A percentile compares a stretch with the other conserved stretches of the same genome.
These are phyloP conservation scores for Jatropha curcas DNA, from an alignment of 345 rosid species.

Conservation along the genomic window DNA sequence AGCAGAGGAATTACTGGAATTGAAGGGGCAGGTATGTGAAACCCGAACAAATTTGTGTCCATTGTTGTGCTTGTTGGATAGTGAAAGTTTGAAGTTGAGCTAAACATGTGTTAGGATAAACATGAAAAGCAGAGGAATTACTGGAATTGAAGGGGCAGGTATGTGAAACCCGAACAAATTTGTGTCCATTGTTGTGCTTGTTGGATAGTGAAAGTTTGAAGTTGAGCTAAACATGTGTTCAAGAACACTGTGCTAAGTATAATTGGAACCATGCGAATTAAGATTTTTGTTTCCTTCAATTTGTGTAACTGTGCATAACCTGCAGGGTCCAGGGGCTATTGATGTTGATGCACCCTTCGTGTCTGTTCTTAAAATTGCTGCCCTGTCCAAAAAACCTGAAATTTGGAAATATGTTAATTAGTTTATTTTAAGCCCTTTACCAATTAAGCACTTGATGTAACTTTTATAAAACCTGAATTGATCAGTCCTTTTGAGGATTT, in stretches of 20 bases:
- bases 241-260: slow-evolving; percentile 60
- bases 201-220: slow-evolving; percentile 58
- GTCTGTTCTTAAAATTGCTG: slow-evolving; percentile 39
- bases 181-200: slow-evolving; percentile 63
- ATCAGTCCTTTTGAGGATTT: slow-evolving; percentile 44
- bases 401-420: neutral
- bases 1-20: slow-evolving; percentile 54
- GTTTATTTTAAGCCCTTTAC: no score
- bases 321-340: slow-evolving; percentile 39
- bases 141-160: slow-evolving; percentile 57
- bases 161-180: slow-evolving; percentile 41
- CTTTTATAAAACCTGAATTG: slow-evolving; percentile 47
- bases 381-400: slow-evolving; percentile 53
- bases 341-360: slow-evolving; percentile 21
- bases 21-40: slow-evolving; percentile 54
- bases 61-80: slow-evolving; percentile 58
- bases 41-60: slow-evolving; percentile 46
- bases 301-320: slow-evolving; percentile 58
- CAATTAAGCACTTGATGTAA: no score
- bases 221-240: slow-evolving; percentile 72
- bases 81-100: slow-evolving; percentile 70
- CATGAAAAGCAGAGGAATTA: slow-evolving; percentile 54
- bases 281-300: slow-evolving; percentile 64
- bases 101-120: no score
- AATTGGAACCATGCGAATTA: slow-evolving; percentile 58